These are phyloP conservation scores for Pilaira anomala DNA, from an alignment of 192 early-diverging fungal species.

Conservation along the genomic window DNA sequence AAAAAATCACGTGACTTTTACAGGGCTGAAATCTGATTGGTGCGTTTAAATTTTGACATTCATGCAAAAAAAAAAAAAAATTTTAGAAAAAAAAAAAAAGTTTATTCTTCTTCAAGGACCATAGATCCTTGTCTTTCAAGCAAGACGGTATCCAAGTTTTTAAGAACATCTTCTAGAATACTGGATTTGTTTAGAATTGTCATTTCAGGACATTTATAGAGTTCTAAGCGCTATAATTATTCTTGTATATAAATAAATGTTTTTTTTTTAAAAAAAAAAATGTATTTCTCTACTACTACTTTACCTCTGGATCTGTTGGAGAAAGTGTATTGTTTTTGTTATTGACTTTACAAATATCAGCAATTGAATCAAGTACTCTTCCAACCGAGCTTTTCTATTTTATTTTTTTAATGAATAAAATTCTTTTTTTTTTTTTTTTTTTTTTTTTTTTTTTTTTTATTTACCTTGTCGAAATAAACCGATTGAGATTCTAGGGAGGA, in stretches of 20 bases:
- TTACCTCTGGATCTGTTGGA: constrained; percentile 7
- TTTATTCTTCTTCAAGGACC: neutral
- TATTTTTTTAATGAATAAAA: neutral
- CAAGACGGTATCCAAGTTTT: constrained; percentile 14
- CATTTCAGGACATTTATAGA: constrained; percentile 5
- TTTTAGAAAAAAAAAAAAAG: no score
- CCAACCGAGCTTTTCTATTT: neutral
- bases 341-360: constrained; percentile 8
- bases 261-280: neutral
- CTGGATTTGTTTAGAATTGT: constrained; percentile 6
- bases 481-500: neutral
- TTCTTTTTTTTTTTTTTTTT: no score
- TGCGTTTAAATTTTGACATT: no score
- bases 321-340: constrained; percentile 10
- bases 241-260: neutral
- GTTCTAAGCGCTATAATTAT: constrained; percentile 12
- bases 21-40: no score
- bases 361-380: constrained; percentile 8
- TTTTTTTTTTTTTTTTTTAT: neutral
- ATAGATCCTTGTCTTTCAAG: constrained; percentile 8
- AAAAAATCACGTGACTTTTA: no score
- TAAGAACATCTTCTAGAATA: neutral
- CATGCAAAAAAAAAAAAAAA: no score
- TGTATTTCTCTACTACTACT: neutral
- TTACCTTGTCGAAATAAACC: constrained; percentile 16